These are phyloP conservation scores for Myxozyma vanderwaltii DNA, from an alignment of 805 yeast species.

Conservation along the genomic window DNA sequence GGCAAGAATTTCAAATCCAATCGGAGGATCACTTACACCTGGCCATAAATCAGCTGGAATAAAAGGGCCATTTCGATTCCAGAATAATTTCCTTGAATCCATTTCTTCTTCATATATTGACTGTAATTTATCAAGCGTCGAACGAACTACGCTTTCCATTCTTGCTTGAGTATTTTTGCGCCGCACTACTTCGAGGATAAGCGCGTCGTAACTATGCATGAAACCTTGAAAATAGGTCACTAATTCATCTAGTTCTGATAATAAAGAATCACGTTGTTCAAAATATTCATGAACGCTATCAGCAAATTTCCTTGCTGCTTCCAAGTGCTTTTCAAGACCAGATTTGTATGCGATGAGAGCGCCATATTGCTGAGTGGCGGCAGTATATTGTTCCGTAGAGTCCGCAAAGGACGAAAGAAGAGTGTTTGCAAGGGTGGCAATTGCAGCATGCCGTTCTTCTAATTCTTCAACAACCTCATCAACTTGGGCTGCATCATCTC, in stretches of 20 bases:
- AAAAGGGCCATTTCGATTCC: constrained; percentile 53
- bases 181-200: constrained; percentile 57
- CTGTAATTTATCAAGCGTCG: constrained; percentile 48
- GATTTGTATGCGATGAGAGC: neutral
- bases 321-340: constrained; percentile 17
- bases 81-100: constrained; percentile 48
- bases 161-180: constrained; percentile 49
- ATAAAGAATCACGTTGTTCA: constrained; percentile 35
- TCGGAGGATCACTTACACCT: constrained; percentile 45
- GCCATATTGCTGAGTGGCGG: neutral
- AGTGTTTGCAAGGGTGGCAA: constrained; percentile 5
- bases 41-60: constrained; percentile 61
- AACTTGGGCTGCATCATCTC: constrained; percentile 42
- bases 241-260: constrained; percentile 46
- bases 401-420: constrained; percentile 20
- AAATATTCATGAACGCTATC: constrained; percentile 38
- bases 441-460: constrained; percentile 22
- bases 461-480: constrained; percentile 37
- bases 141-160: constrained; percentile 47
- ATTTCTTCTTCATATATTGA: constrained; percentile 49
- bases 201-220: constrained; percentile 53
- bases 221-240: constrained; percentile 56
- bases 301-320: constrained; percentile 35
- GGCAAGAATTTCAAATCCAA: constrained; percentile 36
- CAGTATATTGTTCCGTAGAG: constrained; percentile 4